A percentile compares a stretch with the other conserved stretches of the same genome.
Conservation (phyloP, 2,329 filamentous ascomycete species). For the Diplodia mutila region DNA sequence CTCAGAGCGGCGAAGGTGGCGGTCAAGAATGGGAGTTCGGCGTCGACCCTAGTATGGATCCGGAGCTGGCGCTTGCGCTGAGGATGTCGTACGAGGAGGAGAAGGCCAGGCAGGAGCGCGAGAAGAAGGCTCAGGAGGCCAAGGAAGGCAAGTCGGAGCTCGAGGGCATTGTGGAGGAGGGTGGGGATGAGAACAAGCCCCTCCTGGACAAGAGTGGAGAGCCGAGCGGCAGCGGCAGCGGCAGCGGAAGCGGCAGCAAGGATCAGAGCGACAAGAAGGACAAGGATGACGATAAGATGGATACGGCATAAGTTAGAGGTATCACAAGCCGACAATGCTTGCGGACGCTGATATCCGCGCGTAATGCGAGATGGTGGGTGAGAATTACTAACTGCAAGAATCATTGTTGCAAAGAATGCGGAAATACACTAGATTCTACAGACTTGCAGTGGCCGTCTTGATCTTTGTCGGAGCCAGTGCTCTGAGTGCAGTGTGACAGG, state of each 20-base stretch:
- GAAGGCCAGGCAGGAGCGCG: slow-evolving; percentile 88
- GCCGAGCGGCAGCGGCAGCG: slow-evolving; percentile 61
- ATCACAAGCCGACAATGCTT: not conserved
- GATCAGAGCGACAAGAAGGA: slow-evolving; percentile 54
- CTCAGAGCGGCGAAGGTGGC: slow-evolving; percentile 57
- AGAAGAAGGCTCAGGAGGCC: slow-evolving; percentile 74
- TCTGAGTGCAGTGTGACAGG: not conserved
- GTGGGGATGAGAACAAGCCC: slow-evolving; percentile 61
- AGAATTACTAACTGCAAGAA: not conserved
- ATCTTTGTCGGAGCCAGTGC: not conserved
- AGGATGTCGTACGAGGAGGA: slow-evolving; percentile 99
- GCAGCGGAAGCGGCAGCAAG: slow-evolving; percentile 47
- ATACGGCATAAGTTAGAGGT: slow-evolving; percentile 68
- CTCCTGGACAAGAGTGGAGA: slow-evolving; percentile 67
- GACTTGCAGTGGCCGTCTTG: not conserved
- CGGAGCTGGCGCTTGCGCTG: slow-evolving; percentile 89
- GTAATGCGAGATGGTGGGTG: not conserved
- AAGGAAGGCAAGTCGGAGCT: slow-evolving; percentile 73
- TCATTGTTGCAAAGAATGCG: not conserved
- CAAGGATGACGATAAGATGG: slow-evolving; percentile 79
- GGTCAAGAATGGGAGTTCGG: slow-evolving; percentile 79
- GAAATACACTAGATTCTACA: not conserved
- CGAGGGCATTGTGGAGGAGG: slow-evolving; percentile 73
- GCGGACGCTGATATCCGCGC: not conserved
- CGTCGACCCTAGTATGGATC: slow-evolving; percentile 88